phyloP scores from a whole-genome alignment of 2,329 filamentous ascomycete species.

The Blastomyces percursus region DNA sequence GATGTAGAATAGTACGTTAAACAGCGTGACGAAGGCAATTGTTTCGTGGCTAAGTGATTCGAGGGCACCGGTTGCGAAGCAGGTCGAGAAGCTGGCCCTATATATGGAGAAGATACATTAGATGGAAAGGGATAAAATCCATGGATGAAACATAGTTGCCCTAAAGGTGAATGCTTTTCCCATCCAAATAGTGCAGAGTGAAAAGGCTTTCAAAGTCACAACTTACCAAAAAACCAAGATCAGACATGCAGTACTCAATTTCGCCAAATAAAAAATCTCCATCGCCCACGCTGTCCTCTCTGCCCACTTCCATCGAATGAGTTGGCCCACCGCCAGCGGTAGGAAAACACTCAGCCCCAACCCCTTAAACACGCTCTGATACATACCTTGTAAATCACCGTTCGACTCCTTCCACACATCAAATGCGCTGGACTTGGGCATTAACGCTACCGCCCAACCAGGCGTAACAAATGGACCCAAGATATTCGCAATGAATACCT shows the following conservation, averaged over 20 bases:
- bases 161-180: neutral
- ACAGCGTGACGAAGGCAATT: constrained; percentile 55
- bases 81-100: constrained; percentile 32
- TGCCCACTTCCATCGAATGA: constrained; percentile 46
- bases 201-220: too few relatives aligned
- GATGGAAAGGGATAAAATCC: neutral
- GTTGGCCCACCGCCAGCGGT: constrained; percentile 53
- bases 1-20: constrained; percentile 57
- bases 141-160: neutral
- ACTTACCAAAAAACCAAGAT: constrained; percentile 47
- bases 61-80: constrained; percentile 53
- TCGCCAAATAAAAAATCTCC: constrained; percentile 43
- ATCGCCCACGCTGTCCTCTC: constrained; percentile 33
- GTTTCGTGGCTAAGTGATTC: constrained; percentile 48
- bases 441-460: constrained; percentile 46
- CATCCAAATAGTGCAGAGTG: neutral
- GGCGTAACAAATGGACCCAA: constrained; percentile 58
- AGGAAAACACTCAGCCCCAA: constrained; percentile 56
- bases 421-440: constrained; percentile 35
- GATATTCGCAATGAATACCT: constrained; percentile 60
- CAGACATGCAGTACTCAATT: constrained; percentile 36
- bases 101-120: constrained; percentile 38
- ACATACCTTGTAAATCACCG: constrained; percentile 49
- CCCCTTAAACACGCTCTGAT: constrained; percentile 56
- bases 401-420: constrained; percentile 36